These are phyloP conservation scores for Graphilbum ipis-grandicollis DNA, from an alignment of 2,329 filamentous ascomycete species.

Conservation along the genomic window DNA sequence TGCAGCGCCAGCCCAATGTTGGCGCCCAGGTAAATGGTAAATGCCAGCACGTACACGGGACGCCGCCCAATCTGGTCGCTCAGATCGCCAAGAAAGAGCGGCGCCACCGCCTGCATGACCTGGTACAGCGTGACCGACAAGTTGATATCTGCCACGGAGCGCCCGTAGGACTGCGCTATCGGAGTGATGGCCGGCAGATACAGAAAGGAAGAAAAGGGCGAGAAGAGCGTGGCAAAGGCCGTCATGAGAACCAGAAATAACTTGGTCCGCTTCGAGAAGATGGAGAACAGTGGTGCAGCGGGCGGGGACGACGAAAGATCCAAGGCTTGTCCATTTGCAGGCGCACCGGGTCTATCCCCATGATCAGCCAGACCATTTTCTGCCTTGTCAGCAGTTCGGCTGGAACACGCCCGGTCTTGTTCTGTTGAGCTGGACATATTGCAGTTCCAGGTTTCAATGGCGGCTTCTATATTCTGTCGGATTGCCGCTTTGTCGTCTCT, in stretches of 20 bases:
- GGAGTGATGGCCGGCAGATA: constrained; percentile 27
- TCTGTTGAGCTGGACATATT: no score
- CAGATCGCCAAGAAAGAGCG: constrained; percentile 30
- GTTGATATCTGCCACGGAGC: constrained; percentile 19
- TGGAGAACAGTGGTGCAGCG: constrained; percentile 5
- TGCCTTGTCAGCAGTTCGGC: no score
- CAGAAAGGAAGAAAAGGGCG: constrained; percentile 17
- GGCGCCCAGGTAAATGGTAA: constrained; percentile 26
- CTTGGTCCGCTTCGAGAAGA: constrained; percentile 12
- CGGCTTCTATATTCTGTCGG: no score
- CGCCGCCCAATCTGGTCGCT: constrained; percentile 29
- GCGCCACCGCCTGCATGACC: constrained; percentile 35
- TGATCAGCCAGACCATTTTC: no score
- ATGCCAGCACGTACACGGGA: constrained; percentile 28
- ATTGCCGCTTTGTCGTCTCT: no score
- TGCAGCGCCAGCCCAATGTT: constrained; percentile 27
- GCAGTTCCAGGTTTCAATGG: no score
- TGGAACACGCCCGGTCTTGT: no score
- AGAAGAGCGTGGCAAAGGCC: constrained; percentile 14
- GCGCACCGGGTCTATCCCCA: no score
- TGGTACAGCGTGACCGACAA: constrained; percentile 24
- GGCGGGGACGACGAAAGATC: not conserved
- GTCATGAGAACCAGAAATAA: constrained; percentile 13
- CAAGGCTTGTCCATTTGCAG: not conserved
- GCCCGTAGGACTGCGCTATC: constrained; percentile 20